Base-by-base conservation (phyloP, 2,329 filamentous ascomycete genomes). In the Colletotrichum neosansevieriae region DNA sequence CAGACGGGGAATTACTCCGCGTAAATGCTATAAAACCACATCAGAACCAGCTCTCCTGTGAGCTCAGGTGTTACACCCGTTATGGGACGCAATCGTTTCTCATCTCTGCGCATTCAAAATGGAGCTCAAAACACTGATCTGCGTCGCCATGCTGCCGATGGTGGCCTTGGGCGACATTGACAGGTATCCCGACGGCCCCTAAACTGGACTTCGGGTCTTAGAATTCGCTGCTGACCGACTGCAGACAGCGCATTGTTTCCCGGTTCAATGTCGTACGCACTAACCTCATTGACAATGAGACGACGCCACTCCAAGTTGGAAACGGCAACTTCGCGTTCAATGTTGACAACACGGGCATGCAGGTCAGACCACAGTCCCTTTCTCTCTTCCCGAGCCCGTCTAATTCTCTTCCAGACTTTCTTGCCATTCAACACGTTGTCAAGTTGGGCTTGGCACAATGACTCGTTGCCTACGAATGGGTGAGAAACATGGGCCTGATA, bases 261-360 rank as follows among this genome's bases (percentile, higher is more conserved):
- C 58, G 71, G 0, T 72, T 75, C 19, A 75, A 73, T 10, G 62
- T 75, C 3, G 50, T 75, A 1, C 73, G 74, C 2, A 75, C 72
- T 4, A 59, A 24, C 3, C 29, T 74, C 1, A 73, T 75, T 17
- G 45, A 74, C 57, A 73, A 74, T 40, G 82, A 82, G 17, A 77
- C 76, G 1, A 88, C 86, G 3, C 86, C 86, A 0, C 75, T 89
- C 36, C 82, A 84, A 69, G 82, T 85, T 1, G 83, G 82, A 19
- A 84, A 84, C 70, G 82, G 83, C 13, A 82, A 85, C 72, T 83
- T 84, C 68, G 82, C 82, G 1, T 84, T 84, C 66, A 80, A 80
- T 6, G 81, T 80, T 6, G 83, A 85, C 68, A 75, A 82, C 5
- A 85, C 82, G 0, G 83, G 83, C 13, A 73, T 85, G 64, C 81